Percentiles rank a stretch among this genome's conserved stretches.
Evolutionary conservation across 805 yeast genomes (phyloP).

Genomic region (Saturnispora galanensis): DNA sequence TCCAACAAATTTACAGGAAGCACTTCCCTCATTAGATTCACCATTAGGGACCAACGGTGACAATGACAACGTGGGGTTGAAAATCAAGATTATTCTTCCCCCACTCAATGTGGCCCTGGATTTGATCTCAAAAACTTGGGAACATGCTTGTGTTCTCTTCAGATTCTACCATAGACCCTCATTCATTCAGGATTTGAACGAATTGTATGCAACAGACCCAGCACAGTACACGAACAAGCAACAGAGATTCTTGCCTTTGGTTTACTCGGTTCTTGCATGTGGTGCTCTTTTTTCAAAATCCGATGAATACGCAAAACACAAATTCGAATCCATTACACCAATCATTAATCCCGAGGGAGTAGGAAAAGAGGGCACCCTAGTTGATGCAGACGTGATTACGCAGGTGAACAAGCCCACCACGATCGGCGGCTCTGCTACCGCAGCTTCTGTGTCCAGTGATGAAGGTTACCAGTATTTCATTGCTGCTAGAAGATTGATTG

Average conservation of each 20-base stretch:
- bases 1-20: constrained; percentile 17
- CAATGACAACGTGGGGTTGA: constrained; percentile 16
- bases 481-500: constrained; percentile 71
- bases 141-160: constrained; percentile 75
- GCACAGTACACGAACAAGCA: constrained; percentile 62
- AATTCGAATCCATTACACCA: neutral
- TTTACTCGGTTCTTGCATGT: constrained; percentile 81
- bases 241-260: constrained; percentile 64
- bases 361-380: constrained; percentile 7
- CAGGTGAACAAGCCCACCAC: constrained; percentile 13
- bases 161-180: constrained; percentile 83
- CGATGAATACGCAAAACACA: constrained; percentile 27
- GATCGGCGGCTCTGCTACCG: constrained; percentile 11
- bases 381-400: constrained; percentile 6
- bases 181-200: constrained; percentile 61
- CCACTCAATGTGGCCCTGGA: constrained; percentile 63
- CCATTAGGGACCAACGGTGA: constrained; percentile 9
- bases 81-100: constrained; percentile 58
- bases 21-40: constrained; percentile 9
- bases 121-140: constrained; percentile 71
- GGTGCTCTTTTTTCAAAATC: constrained; percentile 69
- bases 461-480: constrained; percentile 75
- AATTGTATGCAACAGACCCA: constrained; percentile 69
- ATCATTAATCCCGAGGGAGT: constrained; percentile 3
- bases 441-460: constrained; percentile 33